Evolutionary conservation across 148 eudicot genomes (phyloP).

Genomic region (Camellia sinensis): DNA sequence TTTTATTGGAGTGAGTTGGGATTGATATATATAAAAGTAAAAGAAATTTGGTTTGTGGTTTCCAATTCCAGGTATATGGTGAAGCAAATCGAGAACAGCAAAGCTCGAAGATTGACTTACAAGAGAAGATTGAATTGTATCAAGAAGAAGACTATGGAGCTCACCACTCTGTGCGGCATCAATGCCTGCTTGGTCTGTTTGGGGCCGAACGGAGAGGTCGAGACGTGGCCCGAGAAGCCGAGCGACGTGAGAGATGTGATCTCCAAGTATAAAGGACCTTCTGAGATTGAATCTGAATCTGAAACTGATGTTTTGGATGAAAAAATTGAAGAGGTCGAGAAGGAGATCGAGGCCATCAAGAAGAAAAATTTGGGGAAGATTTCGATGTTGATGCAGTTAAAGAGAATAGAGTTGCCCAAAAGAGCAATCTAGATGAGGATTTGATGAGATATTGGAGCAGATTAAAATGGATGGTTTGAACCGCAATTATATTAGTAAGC

Average conservation of each 20-base stretch:
- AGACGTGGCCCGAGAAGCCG: conserved; percentile 22
- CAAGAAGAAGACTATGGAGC: conserved; percentile 19
- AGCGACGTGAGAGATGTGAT: conserved; percentile 5
- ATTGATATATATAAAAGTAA: no score
- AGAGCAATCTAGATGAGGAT: no score
- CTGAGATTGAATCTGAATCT: not conserved
- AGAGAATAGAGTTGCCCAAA: not conserved
- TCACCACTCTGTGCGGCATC: conserved; percentile 17
- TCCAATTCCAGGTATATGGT: not conserved
- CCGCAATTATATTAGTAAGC: no score
- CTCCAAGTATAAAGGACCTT: not conserved
- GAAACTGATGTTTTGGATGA: not conserved
- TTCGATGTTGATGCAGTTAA: not conserved
- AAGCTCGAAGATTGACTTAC: not conserved
- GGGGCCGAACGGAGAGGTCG: conserved; percentile 4
- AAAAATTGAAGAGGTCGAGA: not conserved
- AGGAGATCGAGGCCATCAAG: not conserved
- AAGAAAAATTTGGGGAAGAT: not conserved
- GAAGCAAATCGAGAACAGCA: conserved; percentile 2
- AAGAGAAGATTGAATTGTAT: conserved; percentile 13
- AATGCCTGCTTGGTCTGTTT: conserved; percentile 1
- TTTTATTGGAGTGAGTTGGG: no score
- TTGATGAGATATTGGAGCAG: not conserved
- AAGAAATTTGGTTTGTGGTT: no score
- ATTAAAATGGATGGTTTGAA: no score